These are phyloP conservation scores for Passiflora organensis DNA, from an alignment of 345 rosid genomes.

Conservation along the genomic window DNA sequence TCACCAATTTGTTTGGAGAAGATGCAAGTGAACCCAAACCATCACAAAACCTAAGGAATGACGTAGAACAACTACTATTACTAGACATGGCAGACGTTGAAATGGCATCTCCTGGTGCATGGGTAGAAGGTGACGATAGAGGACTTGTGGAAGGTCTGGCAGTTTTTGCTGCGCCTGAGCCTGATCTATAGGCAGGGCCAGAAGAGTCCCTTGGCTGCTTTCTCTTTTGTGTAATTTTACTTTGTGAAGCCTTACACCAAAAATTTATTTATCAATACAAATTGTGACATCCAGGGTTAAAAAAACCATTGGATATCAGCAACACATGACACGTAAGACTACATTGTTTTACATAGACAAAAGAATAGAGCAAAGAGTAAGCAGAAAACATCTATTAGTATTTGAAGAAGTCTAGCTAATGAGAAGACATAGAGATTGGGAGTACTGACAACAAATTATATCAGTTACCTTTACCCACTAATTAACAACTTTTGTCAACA, in stretches of 20 bases:
- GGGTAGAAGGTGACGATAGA: slow-evolving; percentile 51
- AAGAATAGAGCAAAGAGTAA: no score
- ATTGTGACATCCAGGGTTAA: no score
- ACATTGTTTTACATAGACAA: no score
- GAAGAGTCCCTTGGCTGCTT: slow-evolving; percentile 46
- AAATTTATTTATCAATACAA: no score
- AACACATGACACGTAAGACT: no score
- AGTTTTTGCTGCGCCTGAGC: slow-evolving; percentile 49
- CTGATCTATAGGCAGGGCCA: slow-evolving; percentile 53
- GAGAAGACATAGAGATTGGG: no score
- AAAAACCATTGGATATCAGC: no score
- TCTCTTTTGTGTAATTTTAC: slow-evolving; percentile 45
- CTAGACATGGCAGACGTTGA: slow-evolving; percentile 41
- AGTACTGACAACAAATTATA: no score
- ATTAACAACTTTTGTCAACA: no score
- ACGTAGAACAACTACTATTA: slow-evolving; percentile 43
- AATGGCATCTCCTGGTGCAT: slow-evolving; percentile 46
- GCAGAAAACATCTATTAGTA: no score
- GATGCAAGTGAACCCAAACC: slow-evolving; percentile 42
- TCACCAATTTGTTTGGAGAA: slow-evolving; percentile 47
- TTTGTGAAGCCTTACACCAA: slow-evolving; percentile 40
- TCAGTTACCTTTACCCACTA: no score
- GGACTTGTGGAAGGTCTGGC: slow-evolving; percentile 52
- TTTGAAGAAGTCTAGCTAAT: no score
- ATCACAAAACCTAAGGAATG: slow-evolving; percentile 48